Base-by-base conservation (phyloP, 352 stramenopile species). In the Bremia lactucae region DNA sequence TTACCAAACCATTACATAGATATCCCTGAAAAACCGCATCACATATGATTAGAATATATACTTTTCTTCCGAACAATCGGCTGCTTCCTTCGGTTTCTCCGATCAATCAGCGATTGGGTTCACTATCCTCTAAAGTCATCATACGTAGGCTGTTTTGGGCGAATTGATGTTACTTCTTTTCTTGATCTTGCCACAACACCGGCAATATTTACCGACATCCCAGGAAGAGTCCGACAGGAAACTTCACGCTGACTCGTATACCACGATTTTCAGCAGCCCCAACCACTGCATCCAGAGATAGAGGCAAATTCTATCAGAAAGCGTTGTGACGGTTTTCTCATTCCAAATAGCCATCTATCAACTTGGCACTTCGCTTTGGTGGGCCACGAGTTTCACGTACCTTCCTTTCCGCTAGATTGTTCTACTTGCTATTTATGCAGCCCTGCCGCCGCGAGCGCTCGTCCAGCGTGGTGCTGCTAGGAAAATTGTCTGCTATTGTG, bases 401-500 rank as follows among this genome's bases (percentile, higher is more conserved):
- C 55, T 35, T 42, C 46, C 51, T 36, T 60, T 36, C 46, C 39
- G 14, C n/a, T 16, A n/a, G 0, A 18, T 31, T 13, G 31, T 38
- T 51, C 37, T 36, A 15, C 31, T 26, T 20, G 31, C 16, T 9
- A 18, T 28, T 22, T 56, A 68, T 59, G 54, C 50, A 67, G 41
- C 43, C 58, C 45, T 63, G 49, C 21, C 56, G 49, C 24, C 48
- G 46, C 13, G 39, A 62, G 29, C 57, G 52, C 40, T 72, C 64
- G 15, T 75, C 63, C 21, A 68, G 63, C 36, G 63, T 62, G 0
- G 60, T 75, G 36, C 38, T 71, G 24, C 51, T 70, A 9, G 62
- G 67, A 50, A 72, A 73, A 36, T 44, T 78, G 15, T 72, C 68
- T 40, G 53, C 65, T 33, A 75, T 75, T 10, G 60, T 81, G 31